Percentiles rank a stretch among this genome's conserved stretches.
Conservation (phyloP, 1,139 yeast genomes). For the Debaryomycetaceae sp. region DNA sequence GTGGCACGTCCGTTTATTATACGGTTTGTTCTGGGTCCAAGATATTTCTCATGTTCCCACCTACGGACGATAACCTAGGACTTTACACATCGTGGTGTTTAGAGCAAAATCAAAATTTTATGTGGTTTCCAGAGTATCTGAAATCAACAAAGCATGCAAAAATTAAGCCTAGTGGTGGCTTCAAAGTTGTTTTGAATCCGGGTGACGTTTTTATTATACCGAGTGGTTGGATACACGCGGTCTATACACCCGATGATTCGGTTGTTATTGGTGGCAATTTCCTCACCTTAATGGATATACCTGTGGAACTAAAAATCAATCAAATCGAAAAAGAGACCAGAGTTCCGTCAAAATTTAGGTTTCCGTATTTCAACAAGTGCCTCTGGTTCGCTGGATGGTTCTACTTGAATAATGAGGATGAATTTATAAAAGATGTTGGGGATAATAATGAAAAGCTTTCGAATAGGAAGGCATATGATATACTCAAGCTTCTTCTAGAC, state of each 20-base stretch:
- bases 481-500: slow-evolving; percentile 10
- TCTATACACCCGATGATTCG: slow-evolving; percentile 77
- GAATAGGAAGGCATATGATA: neutral
- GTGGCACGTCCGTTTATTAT: slow-evolving; percentile 89
- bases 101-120: slow-evolving; percentile 56
- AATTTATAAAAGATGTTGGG: slow-evolving; percentile 19
- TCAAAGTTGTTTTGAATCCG: slow-evolving; percentile 56
- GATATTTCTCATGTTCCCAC: slow-evolving; percentile 75
- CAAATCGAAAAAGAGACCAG: slow-evolving; percentile 62
- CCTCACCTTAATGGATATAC: slow-evolving; percentile 60
- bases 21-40: slow-evolving; percentile 73
- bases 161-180: slow-evolving; percentile 42
- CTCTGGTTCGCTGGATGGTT: slow-evolving; percentile 63
- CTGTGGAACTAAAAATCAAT: slow-evolving; percentile 58
- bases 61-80: slow-evolving; percentile 57
- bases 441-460: slow-evolving; percentile 2
- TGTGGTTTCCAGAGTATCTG: slow-evolving; percentile 62
- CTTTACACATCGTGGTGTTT: slow-evolving; percentile 72
- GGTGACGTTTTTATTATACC: slow-evolving; percentile 85
- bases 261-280: slow-evolving; percentile 87
- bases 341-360: slow-evolving; percentile 73
- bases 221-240: slow-evolving; percentile 93
- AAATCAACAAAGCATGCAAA: slow-evolving; percentile 22
- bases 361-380: slow-evolving; percentile 71
- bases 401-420: slow-evolving; percentile 25